These are phyloP conservation scores for Quercus berberidifolia DNA, from an alignment of 306 rosid species.

Conservation along the genomic window DNA sequence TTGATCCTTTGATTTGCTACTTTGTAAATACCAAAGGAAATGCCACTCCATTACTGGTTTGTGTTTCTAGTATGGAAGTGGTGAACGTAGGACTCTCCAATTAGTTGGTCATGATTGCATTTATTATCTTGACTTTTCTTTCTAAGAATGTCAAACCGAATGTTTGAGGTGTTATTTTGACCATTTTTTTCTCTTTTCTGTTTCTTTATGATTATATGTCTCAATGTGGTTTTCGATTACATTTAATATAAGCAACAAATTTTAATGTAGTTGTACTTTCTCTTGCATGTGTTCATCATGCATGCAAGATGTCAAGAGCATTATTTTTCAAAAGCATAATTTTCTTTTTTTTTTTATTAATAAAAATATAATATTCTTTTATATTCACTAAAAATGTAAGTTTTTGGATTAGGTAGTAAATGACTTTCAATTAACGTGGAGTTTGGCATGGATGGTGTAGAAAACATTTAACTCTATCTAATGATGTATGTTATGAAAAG, in stretches of 20 bases:
- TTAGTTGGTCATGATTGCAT: slow-evolving; percentile 27
- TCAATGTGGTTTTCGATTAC: background rate
- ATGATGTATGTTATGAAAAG: too few species aligned
- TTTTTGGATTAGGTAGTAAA: too few species aligned
- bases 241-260: background rate
- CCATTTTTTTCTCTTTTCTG: background rate
- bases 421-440: too few species aligned
- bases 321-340: too few species aligned
- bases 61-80: slow-evolving; percentile 25
- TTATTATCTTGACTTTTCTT: slow-evolving; percentile 19
- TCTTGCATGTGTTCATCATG: background rate
- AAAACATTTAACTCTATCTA: too few species aligned
- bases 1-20: slow-evolving; percentile 67
- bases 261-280: background rate
- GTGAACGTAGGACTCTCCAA: slow-evolving; percentile 35
- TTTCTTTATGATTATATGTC: background rate
- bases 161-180: slow-evolving; percentile 9
- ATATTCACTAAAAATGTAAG: too few species aligned
- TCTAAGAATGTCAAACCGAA: slow-evolving; percentile 27
- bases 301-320: too few species aligned
- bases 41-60: slow-evolving; percentile 27
- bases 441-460: too few species aligned
- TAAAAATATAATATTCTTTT: too few species aligned
- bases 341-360: too few species aligned
- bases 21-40: slow-evolving; percentile 38